A percentile compares a stretch with the other conserved stretches of the same genome.
These are phyloP conservation scores for Stenogyne calaminthoides DNA, from an alignment of 305 asterid genomes.

Conservation along the genomic window DNA sequence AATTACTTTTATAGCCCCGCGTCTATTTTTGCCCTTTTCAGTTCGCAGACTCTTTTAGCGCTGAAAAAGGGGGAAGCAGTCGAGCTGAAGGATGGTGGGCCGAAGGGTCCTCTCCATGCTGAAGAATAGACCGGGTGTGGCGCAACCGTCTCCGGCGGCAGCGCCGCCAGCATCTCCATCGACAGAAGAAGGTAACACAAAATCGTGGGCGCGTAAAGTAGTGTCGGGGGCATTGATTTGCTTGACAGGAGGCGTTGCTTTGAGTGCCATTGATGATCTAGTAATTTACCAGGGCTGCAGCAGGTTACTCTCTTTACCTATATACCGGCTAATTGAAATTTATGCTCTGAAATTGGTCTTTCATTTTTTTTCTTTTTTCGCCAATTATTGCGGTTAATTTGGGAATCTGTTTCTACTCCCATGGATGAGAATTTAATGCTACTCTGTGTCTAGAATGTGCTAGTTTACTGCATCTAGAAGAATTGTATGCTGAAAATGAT, in stretches of 20 bases:
- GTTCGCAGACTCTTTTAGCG: background rate
- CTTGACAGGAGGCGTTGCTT: slow-evolving; percentile 84
- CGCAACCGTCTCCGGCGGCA: slow-evolving; percentile 26
- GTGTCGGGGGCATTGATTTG: slow-evolving; percentile 72
- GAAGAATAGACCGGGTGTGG: slow-evolving; percentile 34
- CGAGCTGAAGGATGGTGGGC: slow-evolving; percentile 38
- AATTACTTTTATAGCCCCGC: slow-evolving; percentile 22
- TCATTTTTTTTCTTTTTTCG: background rate
- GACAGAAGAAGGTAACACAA: slow-evolving; percentile 46
- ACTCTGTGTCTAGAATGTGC: background rate
- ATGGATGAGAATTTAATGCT: background rate
- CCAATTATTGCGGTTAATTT: slow-evolving; percentile 1
- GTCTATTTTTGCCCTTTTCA: slow-evolving; percentile 5
- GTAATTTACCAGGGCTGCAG: slow-evolving; percentile 82
- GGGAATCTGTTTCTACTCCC: background rate
- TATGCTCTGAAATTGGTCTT: background rate
- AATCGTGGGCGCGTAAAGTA: slow-evolving; percentile 61
- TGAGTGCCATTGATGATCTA: slow-evolving; percentile 92
- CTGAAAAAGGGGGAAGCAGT: slow-evolving; percentile 17
- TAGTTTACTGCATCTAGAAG: slow-evolving; percentile 8
- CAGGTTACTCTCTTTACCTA: slow-evolving; percentile 51
- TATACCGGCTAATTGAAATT: background rate
- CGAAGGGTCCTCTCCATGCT: slow-evolving; percentile 47
- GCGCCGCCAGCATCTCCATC: slow-evolving; percentile 26
- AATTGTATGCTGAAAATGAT: slow-evolving; percentile 2